Evolutionary conservation across 23 red algal genomes (phyloP).

Genomic region (Agarophyton chilense): DNA sequence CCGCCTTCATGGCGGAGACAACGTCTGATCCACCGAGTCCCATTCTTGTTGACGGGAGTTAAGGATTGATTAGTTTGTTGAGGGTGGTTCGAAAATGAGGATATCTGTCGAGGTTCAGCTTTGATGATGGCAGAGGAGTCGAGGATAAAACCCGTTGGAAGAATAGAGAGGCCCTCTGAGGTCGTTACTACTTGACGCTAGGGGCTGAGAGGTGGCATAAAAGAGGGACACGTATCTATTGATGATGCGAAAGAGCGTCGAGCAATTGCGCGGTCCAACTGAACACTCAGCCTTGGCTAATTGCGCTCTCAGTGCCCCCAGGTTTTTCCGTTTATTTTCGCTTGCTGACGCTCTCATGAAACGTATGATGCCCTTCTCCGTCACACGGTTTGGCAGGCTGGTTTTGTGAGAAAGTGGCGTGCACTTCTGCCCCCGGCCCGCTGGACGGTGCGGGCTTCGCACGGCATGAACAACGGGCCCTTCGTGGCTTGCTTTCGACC

Average conservation of each 20-base stretch:
- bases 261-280: neutral
- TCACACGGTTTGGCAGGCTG: neutral
- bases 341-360: neutral
- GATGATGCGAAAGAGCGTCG: neutral
- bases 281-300: neutral
- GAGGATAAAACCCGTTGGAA: conserved; percentile 4
- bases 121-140: neutral
- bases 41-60: conserved; percentile 23
- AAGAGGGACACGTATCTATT: conserved; percentile 32
- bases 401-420: neutral
- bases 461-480: neutral
- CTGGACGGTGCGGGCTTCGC: neutral
- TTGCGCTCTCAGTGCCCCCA: neutral
- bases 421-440: neutral
- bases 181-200: neutral
- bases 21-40: conserved; percentile 64
- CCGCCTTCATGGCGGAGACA: conserved; percentile 56
- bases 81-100: neutral
- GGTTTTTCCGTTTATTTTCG: conserved; percentile 3
- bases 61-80: neutral
- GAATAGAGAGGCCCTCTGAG: neutral
- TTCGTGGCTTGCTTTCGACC: neutral
- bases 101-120: neutral
- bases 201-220: neutral
- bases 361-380: no score